These are phyloP conservation scores for Coniella lustricola DNA, from an alignment of 2,329 filamentous ascomycete genomes.

Conservation along the genomic window DNA sequence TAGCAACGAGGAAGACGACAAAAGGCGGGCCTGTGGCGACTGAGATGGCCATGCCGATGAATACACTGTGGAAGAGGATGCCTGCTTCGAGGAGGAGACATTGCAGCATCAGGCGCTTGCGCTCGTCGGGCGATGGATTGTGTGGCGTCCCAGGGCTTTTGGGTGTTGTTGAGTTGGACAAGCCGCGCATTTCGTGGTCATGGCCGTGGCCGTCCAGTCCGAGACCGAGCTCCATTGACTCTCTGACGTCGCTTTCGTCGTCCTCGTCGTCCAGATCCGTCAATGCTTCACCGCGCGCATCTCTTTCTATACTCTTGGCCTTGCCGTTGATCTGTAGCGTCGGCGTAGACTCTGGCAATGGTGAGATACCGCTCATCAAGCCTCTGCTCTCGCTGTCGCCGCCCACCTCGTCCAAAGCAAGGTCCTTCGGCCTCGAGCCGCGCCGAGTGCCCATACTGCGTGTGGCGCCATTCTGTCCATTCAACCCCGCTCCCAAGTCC, in stretches of 20 bases:
- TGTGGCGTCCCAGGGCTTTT: conserved; percentile 22
- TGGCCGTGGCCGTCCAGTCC: conserved; percentile 47
- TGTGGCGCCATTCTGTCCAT: conserved; percentile 15
- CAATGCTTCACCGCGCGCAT: conserved; percentile 21
- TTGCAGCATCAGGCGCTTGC: conserved; percentile 63
- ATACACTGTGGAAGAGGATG: conserved; percentile 78
- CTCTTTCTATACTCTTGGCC: conserved; percentile 13
- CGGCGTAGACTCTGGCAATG: conserved; percentile 49
- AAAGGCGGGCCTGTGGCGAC: conserved; percentile 76
- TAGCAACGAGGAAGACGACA: conserved; percentile 71
- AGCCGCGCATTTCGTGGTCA: conserved; percentile 16
- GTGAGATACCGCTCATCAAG: conserved; percentile 52
- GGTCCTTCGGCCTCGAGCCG: conserved; percentile 37
- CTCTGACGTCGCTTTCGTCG: conserved; percentile 48
- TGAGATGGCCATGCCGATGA: conserved; percentile 81
- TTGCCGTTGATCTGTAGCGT: conserved; percentile 19
- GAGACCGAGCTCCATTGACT: conserved; percentile 42
- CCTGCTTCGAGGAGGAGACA: conserved; percentile 75
- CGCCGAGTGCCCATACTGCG: conserved; percentile 32
- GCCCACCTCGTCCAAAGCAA: conserved; percentile 45
- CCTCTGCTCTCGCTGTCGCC: conserved; percentile 39
- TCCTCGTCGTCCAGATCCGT: conserved; percentile 32
- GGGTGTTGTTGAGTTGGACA: conserved; percentile 17
- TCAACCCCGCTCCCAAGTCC: conserved; percentile 15
- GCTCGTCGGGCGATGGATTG: conserved; percentile 44